Base-by-base conservation (phyloP, 2,329 filamentous ascomycete species). In the Didymellaceae sp. region DNA sequence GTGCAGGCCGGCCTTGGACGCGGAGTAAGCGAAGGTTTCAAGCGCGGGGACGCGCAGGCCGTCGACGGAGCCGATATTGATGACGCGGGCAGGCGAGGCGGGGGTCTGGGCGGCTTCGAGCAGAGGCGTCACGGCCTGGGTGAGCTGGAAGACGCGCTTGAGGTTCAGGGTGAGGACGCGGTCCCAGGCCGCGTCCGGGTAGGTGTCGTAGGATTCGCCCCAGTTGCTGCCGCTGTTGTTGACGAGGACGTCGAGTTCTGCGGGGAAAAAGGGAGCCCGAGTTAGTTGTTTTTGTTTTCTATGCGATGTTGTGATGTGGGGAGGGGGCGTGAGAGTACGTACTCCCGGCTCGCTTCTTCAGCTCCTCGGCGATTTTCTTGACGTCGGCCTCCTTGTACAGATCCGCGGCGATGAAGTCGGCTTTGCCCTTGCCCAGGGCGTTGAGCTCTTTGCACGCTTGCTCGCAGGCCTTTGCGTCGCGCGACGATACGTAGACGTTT, bases 401-500 rank as follows among this genome's bases (percentile, higher is more conserved):
- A 62, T 90, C 86, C 25, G 81, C 84, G 1, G 77, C 76, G 18
- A 89, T 80, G 16, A 80, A 77, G 51, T 86, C 75, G 34, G 88
- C 86, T 7, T 72, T 77, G 47, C 84, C 84, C 46, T 76, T 79
- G 59, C 82, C 78, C 22, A 82, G 76, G 56, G 77, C 74, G 56
- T 81, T 83, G 47, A 86, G 71, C 35, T 82, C 82, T 1, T 83
- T 81, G 24, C 75, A 81, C 14, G 86, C 82, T 38, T 87, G 77
- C 63, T 79, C 76, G 72, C 85, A 85, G 20, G 77, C 75, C 33
- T 82, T 84, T 13, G 83, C 84, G 24, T 87, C 86, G 18, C 84
- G 80, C 5, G 84, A 87, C 5, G 84, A 85, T 55, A 90, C 86
- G 76, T 89, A 90, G 5, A 90, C 87, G 55, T 82, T 87, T 13